Evolutionary conservation across 768 basidiomycete species (phyloP).

Genomic region (Leucogyrophana mollusca): DNA sequence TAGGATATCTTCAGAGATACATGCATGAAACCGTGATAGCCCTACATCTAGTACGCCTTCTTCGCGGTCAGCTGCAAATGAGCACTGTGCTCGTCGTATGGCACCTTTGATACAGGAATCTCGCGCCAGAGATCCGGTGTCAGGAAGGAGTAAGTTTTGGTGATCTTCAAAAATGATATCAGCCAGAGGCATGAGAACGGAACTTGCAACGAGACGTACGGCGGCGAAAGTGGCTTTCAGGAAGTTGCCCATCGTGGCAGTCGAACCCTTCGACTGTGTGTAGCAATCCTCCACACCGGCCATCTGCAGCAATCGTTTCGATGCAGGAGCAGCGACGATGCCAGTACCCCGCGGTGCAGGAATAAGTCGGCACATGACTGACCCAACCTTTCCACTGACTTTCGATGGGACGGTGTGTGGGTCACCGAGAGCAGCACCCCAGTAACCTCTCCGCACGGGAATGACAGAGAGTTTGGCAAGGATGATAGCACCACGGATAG

Average conservation of each 20-base stretch:
- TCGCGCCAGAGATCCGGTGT: conserved; percentile 98
- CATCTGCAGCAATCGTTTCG: conserved; percentile 93
- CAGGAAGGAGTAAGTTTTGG: conserved; percentile 97
- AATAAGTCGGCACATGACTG: conserved; percentile 98
- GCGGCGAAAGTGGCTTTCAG: conserved; percentile 96
- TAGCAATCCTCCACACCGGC: conserved; percentile 98
- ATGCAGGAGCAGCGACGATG: conserved; percentile 98
- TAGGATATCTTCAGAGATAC: conserved; percentile 8
- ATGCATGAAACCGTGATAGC: conserved; percentile 6
- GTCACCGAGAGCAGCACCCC: conserved; percentile 98
- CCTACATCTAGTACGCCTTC: conserved; percentile 54
- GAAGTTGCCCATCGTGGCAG: conserved; percentile 99
- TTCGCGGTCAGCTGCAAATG: conserved; percentile 87
- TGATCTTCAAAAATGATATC: conserved; percentile 56
- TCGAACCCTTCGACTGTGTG: conserved; percentile 97
- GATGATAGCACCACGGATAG: conserved; percentile 99
- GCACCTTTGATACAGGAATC: conserved; percentile 84
- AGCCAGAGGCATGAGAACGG: conserved; percentile 1
- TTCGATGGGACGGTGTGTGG: conserved; percentile 99
- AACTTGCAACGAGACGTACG: conserved; percentile 48
- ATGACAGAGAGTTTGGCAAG: conserved; percentile 97
- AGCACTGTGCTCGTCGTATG: conserved; percentile 94
- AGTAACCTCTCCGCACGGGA: conserved; percentile 98
- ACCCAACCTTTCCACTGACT: conserved; percentile 97
- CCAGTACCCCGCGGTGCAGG: conserved; percentile 98